phyloP scores from a whole-genome alignment of 768 basidiomycete species.

The Lactifluus rugatus region DNA sequence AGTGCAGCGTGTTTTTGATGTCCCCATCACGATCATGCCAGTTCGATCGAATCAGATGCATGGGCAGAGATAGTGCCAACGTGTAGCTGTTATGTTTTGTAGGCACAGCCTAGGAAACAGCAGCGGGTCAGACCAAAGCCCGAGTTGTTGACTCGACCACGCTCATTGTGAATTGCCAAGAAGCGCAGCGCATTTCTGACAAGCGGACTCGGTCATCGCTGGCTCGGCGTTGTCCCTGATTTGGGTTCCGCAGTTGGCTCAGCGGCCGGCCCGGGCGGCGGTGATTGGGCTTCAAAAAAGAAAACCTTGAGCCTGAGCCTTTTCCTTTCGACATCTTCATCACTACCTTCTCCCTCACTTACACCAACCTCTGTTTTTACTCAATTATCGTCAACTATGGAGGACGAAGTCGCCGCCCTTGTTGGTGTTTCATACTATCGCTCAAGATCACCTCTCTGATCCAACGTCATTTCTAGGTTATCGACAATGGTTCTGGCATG shows the following conservation, averaged over 20 bases:
- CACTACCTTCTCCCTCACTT: neutral
- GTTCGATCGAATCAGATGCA: neutral
- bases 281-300: neutral
- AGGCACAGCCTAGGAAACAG: neutral
- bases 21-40: neutral
- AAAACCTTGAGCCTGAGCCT: too few relatives aligned
- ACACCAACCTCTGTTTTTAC: neutral
- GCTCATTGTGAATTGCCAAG: slow-evolving; percentile 6
- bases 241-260: neutral
- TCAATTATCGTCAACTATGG: slow-evolving; percentile 33
- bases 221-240: neutral
- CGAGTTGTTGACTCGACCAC: too few relatives aligned
- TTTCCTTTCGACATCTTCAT: neutral
- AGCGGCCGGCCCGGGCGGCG: neutral
- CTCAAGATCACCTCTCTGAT: neutral
- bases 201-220: neutral
- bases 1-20: neutral
- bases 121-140: neutral
- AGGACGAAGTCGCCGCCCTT: slow-evolving; percentile 56
- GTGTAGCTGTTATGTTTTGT: neutral
- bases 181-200: slow-evolving; percentile 6
- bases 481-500: slow-evolving; percentile 97
- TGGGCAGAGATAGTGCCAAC: neutral
- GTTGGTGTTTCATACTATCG: slow-evolving; percentile 26
- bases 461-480: slow-evolving; percentile 41